Evolutionary conservation across 2,329 filamentous ascomycete species (phyloP).

Genomic region (Hypoxylon rubiginosum): DNA sequence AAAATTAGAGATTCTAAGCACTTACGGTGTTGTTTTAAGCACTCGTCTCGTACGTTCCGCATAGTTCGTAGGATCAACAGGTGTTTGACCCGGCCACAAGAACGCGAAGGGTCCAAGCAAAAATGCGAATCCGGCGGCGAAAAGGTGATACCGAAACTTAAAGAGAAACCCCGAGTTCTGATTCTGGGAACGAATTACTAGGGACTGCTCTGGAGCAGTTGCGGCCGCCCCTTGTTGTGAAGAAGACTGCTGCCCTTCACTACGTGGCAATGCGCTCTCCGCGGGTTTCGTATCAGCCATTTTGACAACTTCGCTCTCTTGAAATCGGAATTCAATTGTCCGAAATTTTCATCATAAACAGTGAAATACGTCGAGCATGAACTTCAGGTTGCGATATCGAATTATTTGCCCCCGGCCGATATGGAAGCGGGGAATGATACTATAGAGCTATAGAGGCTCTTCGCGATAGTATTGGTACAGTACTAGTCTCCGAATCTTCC

Average conservation of each 20-base stretch:
- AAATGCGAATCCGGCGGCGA: conserved; percentile 38
- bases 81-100: conserved; percentile 29
- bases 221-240: neutral
- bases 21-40: conserved; percentile 41
- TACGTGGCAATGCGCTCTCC: conserved; percentile 8
- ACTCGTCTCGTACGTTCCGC: conserved; percentile 40
- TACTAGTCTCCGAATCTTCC: conserved; percentile 12
- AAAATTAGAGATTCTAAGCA: neutral
- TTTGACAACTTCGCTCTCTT: neutral
- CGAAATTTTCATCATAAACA: neutral
- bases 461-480: conserved; percentile 7
- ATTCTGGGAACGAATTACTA: conserved; percentile 30
- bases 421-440: conserved; percentile 8
- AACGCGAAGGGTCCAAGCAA: conserved; percentile 35
- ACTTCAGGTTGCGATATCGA: conserved; percentile 42
- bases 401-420: neutral
- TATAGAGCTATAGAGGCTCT: conserved; percentile 20
- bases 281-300: conserved; percentile 25
- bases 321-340: neutral
- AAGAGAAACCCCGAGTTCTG: conserved; percentile 29
- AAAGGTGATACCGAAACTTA: conserved; percentile 34
- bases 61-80: conserved; percentile 41
- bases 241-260: conserved; percentile 8
- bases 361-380: conserved; percentile 51
- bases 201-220: conserved; percentile 10